phyloP scores from a whole-genome alignment of 148 eudicot genomes.

The Chenopodium formosanum region DNA sequence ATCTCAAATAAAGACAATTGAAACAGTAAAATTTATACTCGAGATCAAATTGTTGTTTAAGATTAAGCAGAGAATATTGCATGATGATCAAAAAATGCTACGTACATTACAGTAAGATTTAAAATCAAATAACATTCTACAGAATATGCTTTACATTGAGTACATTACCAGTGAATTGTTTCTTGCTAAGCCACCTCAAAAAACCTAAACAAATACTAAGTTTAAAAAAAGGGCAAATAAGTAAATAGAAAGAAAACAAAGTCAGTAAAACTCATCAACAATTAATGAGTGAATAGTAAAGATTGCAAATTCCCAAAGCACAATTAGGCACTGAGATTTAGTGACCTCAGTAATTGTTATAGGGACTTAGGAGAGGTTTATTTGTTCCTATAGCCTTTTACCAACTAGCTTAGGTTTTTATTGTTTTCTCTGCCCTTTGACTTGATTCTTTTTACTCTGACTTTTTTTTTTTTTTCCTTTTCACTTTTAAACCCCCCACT shows the following conservation, averaged over 20 bases:
- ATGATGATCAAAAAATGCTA: too few species aligned
- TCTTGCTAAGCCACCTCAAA: too few species aligned
- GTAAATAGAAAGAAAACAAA: constrained; percentile 2
- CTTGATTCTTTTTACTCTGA: constrained; percentile 41
- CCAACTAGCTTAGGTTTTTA: not conserved
- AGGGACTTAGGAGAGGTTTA: constrained; percentile 3
- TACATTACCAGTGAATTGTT: too few species aligned
- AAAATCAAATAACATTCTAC: too few species aligned
- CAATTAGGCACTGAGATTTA: constrained; percentile 46
- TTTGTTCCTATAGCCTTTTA: constrained; percentile 24
- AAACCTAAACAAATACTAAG: too few species aligned
- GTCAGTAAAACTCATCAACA: not conserved
- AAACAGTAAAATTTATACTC: too few species aligned
- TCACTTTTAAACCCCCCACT: not conserved
- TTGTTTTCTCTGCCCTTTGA: constrained; percentile 23
- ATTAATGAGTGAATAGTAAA: constrained; percentile 4
- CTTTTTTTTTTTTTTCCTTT: not conserved
- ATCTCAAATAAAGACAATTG: too few species aligned
- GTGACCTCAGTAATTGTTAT: constrained; percentile 36
- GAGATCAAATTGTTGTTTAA: too few species aligned
- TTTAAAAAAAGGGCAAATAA: not conserved
- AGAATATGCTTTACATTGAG: too few species aligned
- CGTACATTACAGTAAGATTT: too few species aligned
- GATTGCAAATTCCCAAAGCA: constrained; percentile 37
- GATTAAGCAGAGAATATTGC: too few species aligned